phyloP scores from a whole-genome alignment of 2,329 filamentous ascomycete species.

The Escovopsis weberi region DNA sequence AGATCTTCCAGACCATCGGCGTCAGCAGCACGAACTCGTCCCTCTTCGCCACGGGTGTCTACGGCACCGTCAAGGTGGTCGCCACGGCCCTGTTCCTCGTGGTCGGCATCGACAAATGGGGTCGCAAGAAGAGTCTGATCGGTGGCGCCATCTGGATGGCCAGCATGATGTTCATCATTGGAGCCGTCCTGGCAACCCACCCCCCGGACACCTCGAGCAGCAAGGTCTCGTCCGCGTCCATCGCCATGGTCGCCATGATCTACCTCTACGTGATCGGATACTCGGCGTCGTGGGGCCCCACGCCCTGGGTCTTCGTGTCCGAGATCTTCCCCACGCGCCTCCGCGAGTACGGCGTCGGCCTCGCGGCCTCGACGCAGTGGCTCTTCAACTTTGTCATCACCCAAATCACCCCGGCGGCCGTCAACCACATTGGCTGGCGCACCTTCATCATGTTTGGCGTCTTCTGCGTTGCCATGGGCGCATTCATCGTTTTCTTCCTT shows the following conservation, averaged over 20 bases:
- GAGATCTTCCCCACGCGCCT: constrained; percentile 37
- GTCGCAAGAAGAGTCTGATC: constrained; percentile 33
- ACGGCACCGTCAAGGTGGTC: constrained; percentile 23
- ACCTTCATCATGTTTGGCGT: constrained; percentile 33
- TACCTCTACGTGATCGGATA: constrained; percentile 5
- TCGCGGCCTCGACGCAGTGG: constrained; percentile 36
- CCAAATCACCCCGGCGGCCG: constrained; percentile 31
- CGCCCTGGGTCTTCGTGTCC: constrained; percentile 34
- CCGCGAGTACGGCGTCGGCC: constrained; percentile 33
- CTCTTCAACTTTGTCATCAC: constrained; percentile 36
- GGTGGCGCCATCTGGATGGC: constrained; percentile 21
- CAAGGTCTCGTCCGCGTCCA: background rate
- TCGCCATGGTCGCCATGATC: background rate
- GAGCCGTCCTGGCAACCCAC: constrained; percentile 21
- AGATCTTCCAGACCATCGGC: constrained; percentile 24
- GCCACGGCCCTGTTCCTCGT: constrained; percentile 25
- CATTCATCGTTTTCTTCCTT: constrained; percentile 5
- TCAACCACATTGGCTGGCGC: constrained; percentile 30
- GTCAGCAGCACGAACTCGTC: constrained; percentile 14
- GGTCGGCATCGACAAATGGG: constrained; percentile 32
- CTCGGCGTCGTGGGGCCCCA: constrained; percentile 33
- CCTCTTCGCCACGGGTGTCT: constrained; percentile 26
- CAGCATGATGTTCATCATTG: constrained; percentile 26
- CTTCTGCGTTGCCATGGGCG: constrained; percentile 5
- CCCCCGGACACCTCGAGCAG: background rate